These are phyloP conservation scores for Ophiostoma ulmi DNA, from an alignment of 2,329 filamentous ascomycete genomes.

Conservation along the genomic window DNA sequence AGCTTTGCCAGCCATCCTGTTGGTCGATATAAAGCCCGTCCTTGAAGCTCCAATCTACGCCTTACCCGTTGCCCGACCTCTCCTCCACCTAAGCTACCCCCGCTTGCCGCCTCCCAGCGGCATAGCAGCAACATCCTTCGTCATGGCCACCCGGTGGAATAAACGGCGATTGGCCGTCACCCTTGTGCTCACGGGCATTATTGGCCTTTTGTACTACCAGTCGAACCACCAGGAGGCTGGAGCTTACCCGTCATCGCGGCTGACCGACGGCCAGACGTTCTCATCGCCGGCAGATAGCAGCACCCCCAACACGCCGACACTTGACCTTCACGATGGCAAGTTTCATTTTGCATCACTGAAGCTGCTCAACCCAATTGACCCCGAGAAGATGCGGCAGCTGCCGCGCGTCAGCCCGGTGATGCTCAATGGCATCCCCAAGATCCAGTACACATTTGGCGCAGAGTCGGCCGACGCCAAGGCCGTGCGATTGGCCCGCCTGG, in stretches of 20 bases:
- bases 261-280: neutral
- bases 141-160: conserved; percentile 26
- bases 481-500: conserved; percentile 38
- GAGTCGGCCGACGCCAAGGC: conserved; percentile 37
- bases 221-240: conserved; percentile 3
- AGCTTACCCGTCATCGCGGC: neutral
- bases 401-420: conserved; percentile 15
- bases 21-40: neutral
- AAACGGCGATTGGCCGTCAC: conserved; percentile 24
- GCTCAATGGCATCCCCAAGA: conserved; percentile 31
- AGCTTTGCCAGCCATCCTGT: neutral
- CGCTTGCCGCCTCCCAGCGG: neutral
- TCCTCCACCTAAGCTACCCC: neutral
- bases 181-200: conserved; percentile 21
- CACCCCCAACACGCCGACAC: neutral
- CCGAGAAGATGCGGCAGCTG: conserved; percentile 22
- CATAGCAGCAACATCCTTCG: neutral
- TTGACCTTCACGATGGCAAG: conserved; percentile 21
- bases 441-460: conserved; percentile 37
- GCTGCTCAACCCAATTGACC: conserved; percentile 26
- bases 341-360: conserved; percentile 26
- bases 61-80: neutral
- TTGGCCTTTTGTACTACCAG: conserved; percentile 24
- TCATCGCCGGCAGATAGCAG: neutral
- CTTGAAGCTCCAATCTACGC: neutral